These are phyloP conservation scores for Golubevia pallescens DNA, from an alignment of 1,284 basidiomycete genomes.

Conservation along the genomic window DNA sequence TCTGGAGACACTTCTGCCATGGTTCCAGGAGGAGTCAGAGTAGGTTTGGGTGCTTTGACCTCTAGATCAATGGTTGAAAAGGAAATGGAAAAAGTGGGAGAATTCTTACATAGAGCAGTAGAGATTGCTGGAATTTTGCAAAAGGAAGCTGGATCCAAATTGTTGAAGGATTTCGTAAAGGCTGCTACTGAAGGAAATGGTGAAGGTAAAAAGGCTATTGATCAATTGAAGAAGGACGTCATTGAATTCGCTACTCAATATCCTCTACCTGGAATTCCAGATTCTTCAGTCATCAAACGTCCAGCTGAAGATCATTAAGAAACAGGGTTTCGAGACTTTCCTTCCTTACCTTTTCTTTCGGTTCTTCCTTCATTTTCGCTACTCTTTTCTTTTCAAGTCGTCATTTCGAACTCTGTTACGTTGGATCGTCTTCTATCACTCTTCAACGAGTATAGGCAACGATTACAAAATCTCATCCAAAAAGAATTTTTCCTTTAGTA, in stretches of 20 bases:
- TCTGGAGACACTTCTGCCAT: slow-evolving; percentile 74
- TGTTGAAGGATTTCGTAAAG: slow-evolving; percentile 93
- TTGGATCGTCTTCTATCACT: no score
- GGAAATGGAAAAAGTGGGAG: slow-evolving; percentile 83
- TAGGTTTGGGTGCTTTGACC: slow-evolving; percentile 92
- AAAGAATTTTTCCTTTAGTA: no score
- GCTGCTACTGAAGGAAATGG: slow-evolving; percentile 44
- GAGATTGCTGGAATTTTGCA: slow-evolving; percentile 68
- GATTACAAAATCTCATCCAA: no score
- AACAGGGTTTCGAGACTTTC: no score
- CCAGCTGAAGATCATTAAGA: no score
- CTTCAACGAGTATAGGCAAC: no score
- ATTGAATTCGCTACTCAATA: slow-evolving; percentile 8
- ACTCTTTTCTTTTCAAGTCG: no score
- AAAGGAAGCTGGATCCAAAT: slow-evolving; percentile 91
- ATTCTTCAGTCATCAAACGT: no score
- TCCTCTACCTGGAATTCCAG: slow-evolving; percentile 14
- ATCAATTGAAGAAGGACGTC: slow-evolving; percentile 8
- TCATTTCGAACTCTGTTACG: no score
- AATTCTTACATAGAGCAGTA: slow-evolving; percentile 69
- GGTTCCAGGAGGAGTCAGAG: slow-evolving; percentile 94
- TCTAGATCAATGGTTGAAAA: slow-evolving; percentile 83
- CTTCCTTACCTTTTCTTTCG: no score
- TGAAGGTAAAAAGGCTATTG: slow-evolving; percentile 5
- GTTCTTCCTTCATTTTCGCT: no score